phyloP scores from a whole-genome alignment of 108 stramenopile genomes.

The Skeletonema menzelii region DNA sequence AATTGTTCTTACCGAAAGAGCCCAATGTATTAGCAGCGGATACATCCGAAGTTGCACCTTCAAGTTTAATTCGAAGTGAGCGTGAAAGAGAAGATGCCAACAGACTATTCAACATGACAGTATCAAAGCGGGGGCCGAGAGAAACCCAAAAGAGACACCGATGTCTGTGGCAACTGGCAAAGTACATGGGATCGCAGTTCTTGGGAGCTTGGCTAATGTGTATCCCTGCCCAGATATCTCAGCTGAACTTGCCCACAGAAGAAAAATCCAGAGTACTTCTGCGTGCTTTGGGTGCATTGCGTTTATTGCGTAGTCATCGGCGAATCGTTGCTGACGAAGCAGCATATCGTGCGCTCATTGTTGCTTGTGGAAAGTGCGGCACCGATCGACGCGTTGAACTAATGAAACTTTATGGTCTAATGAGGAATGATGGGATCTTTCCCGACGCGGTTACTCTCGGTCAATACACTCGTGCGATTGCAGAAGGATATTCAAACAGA shows the following conservation, averaged over 20 bases:
- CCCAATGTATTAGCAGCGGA: constrained; percentile 69
- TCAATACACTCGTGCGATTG: constrained; percentile 82
- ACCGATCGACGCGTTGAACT: constrained; percentile 76
- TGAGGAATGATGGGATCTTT: constrained; percentile 82
- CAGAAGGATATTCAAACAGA: constrained; percentile 86
- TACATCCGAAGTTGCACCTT: constrained; percentile 49
- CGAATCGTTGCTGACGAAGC: constrained; percentile 87
- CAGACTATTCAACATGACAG: constrained; percentile 58
- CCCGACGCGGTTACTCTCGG: constrained; percentile 86
- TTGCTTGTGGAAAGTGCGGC: constrained; percentile 78
- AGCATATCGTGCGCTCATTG: constrained; percentile 79
- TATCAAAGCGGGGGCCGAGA: constrained; percentile 59
- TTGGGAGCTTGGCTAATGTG: constrained; percentile 81
- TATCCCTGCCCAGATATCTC: constrained; percentile 70
- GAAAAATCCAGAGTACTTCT: constrained; percentile 73
- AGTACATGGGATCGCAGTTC: constrained; percentile 88
- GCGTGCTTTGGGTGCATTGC: constrained; percentile 80
- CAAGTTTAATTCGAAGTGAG: constrained; percentile 75
- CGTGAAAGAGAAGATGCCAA: constrained; percentile 76
- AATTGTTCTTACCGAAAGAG: constrained; percentile 68
- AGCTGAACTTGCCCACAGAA: constrained; percentile 49
- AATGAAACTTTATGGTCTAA: constrained; percentile 76
- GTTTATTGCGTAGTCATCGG: constrained; percentile 67
- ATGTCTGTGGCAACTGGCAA: constrained; percentile 86
- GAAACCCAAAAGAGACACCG: constrained; percentile 62